Percentiles rank a stretch among this genome's conserved stretches.
Evolutionary conservation across 2,329 filamentous ascomycete species (phyloP).

Genomic region (Aaosphaeria arxii): DNA sequence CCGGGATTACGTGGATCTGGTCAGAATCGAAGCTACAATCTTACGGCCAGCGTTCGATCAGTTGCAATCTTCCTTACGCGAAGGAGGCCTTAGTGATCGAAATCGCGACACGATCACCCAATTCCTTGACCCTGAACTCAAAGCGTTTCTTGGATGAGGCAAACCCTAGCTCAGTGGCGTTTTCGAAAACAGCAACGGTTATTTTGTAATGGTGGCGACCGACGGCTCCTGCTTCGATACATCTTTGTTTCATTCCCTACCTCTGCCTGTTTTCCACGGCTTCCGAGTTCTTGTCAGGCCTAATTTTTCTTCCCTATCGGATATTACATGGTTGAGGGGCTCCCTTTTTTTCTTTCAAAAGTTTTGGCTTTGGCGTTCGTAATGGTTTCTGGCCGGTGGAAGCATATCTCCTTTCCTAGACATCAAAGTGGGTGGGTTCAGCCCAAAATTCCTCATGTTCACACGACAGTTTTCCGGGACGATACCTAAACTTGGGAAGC

Average conservation of each 20-base stretch:
- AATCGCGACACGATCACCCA: constrained; percentile 57
- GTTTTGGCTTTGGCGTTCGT: constrained; percentile 28
- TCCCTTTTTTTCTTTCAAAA: constrained; percentile 16
- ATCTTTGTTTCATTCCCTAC: neutral
- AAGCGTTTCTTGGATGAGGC: constrained; percentile 48
- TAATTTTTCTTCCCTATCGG: too few species aligned
- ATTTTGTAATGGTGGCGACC: neutral
- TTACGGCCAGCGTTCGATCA: constrained; percentile 49
- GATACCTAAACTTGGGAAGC: constrained; percentile 21
- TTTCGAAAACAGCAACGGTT: too few species aligned
- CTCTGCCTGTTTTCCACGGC: constrained; percentile 19
- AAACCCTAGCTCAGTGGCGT: neutral
- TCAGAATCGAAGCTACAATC: constrained; percentile 46
- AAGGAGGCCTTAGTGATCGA: constrained; percentile 53
- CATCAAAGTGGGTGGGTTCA: constrained; percentile 19
- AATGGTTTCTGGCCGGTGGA: constrained; percentile 16
- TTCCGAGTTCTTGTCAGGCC: constrained; percentile 1
- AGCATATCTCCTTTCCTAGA: constrained; percentile 16
- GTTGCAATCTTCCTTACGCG: constrained; percentile 52
- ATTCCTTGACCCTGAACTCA: constrained; percentile 51
- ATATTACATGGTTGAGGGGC: too few species aligned
- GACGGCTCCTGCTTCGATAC: neutral
- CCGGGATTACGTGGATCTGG: constrained; percentile 54
- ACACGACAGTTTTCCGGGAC: constrained; percentile 20
- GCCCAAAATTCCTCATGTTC: constrained; percentile 20